These are phyloP conservation scores for Suhomyces guaymorum DNA, from an alignment of 1,139 yeast genomes.

Conservation along the genomic window DNA sequence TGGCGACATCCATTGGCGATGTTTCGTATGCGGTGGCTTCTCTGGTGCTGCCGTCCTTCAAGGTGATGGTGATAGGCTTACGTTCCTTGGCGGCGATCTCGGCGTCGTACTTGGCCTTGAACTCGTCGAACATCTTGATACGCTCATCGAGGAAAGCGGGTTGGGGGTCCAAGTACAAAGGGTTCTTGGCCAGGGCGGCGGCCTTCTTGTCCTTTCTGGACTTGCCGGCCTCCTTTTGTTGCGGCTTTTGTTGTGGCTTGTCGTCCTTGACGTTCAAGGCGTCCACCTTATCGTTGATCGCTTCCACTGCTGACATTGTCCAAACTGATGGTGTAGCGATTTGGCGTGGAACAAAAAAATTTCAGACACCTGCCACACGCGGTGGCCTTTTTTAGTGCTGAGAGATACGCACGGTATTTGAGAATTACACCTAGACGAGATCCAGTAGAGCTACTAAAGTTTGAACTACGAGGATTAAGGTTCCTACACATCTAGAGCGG, in stretches of 20 bases:
- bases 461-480: neutral
- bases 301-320: slow-evolving; percentile 18
- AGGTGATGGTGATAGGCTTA: slow-evolving; percentile 68
- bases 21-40: slow-evolving; percentile 89
- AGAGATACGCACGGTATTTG: slow-evolving; percentile 4
- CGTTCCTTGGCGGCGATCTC: slow-evolving; percentile 62
- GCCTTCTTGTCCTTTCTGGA: slow-evolving; percentile 35
- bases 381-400: slow-evolving; percentile 3
- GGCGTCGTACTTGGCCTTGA: slow-evolving; percentile 77
- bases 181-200: slow-evolving; percentile 30
- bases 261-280: slow-evolving; percentile 47
- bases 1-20: slow-evolving; percentile 83
- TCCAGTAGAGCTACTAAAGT: neutral
- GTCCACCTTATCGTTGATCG: slow-evolving; percentile 54
- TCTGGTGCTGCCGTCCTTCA: slow-evolving; percentile 82
- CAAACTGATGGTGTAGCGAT: neutral
- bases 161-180: slow-evolving; percentile 66
- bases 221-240: slow-evolving; percentile 22
- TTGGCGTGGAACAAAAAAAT: slow-evolving; percentile 2
- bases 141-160: slow-evolving; percentile 83
- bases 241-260: slow-evolving; percentile 19
- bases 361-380: no score
- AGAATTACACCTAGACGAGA: slow-evolving; percentile 4
- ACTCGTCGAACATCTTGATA: slow-evolving; percentile 73
- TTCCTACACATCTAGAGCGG: no score